Evolutionary conservation across 169 alveolate species (phyloP), one percentile per base, ranked within the genome.

Genomic region (Cystoisospora suis): DNA sequence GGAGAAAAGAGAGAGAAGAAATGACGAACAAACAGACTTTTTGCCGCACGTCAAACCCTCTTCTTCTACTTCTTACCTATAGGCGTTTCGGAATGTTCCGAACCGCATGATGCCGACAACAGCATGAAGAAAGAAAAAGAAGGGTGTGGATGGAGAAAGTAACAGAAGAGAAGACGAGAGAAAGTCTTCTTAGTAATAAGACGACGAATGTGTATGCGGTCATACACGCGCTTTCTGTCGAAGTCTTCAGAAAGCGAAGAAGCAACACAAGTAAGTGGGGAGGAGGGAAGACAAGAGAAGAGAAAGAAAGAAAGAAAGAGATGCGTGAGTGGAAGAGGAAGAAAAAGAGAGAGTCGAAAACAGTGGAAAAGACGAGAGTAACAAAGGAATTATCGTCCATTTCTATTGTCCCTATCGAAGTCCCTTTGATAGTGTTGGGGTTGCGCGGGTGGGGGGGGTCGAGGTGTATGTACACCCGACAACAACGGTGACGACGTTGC

Each of bases 61-160:
- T n/a, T n/a, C n/a, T n/a, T n/a, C 12, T 15, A 53, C 65, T 15
- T 23, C 65, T 72, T 72, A 72, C 83, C 83, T 72, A 53, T 72
- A 72, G 17, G 83, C 83, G 56, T 46, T 36, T 27, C 83, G 53
- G 83, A 72, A 72, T 4, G 83, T 72, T 36, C 83, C 83, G 83
- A 72, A 72, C 83, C 83, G 47, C 83, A 72, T 72, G n/a, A n/a
- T n/a, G n/a, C n/a, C n/a, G n/a, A n/a, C n/a, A n/a, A n/a, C n/a
- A n/a, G n/a, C n/a, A n/a, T n/a, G n/a, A n/a, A n/a, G n/a, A n/a
- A n/a, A n/a, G n/a, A n/a, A n/a, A n/a, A n/a, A n/a, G n/a, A n/a
- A n/a, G n/a, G n/a, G n/a, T n/a, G n/a, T n/a, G n/a, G n/a, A n/a
- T n/a, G n/a, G n/a, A n/a, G n/a, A n/a, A n/a, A n/a, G n/a, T n/a